Percentiles rank a stretch among this genome's conserved stretches.
These are phyloP conservation scores for Quillaja saponaria DNA, from an alignment of 306 rosid species.

Conservation along the genomic window DNA sequence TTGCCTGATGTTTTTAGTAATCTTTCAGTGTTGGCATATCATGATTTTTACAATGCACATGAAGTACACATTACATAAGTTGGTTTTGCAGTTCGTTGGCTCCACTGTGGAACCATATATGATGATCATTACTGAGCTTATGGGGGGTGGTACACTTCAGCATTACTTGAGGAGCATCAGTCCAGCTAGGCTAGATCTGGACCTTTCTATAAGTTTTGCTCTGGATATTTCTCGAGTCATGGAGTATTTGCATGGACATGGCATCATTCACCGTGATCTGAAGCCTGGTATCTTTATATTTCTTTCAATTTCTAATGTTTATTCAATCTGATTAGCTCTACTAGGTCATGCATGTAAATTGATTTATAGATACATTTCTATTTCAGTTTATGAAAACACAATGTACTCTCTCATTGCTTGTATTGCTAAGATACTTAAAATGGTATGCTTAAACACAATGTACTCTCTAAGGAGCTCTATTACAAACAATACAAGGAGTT, in stretches of 20 bases:
- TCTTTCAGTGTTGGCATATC: neutral
- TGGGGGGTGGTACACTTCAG: slow-evolving; percentile 55
- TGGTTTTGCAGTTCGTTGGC: slow-evolving; percentile 51
- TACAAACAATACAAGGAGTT: neutral
- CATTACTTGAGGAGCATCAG: slow-evolving; percentile 35
- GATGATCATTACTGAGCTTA: slow-evolving; percentile 55
- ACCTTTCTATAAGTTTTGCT: slow-evolving; percentile 39
- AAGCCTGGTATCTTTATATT: slow-evolving; percentile 44
- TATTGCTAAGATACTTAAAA: neutral
- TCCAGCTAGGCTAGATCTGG: slow-evolving; percentile 38
- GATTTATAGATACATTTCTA: neutral
- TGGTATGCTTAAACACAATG: too few relatives aligned
- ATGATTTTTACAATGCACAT: neutral
- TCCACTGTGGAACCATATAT: slow-evolving; percentile 48
- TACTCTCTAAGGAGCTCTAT: neutral
- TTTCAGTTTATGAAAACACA: neutral
- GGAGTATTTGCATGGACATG: slow-evolving; percentile 52
- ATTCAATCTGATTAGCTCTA: neutral
- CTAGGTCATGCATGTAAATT: neutral
- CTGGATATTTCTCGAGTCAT: slow-evolving; percentile 49
- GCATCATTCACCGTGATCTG: slow-evolving; percentile 60
- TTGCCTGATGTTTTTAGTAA: neutral
- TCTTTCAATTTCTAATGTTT: neutral
- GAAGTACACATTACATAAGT: neutral
- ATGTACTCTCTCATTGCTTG: neutral